Evolutionary conservation across 1,139 yeast species (phyloP), one percentile per base, ranked within the genome.

Genomic region (Kodamaea plutei): DNA sequence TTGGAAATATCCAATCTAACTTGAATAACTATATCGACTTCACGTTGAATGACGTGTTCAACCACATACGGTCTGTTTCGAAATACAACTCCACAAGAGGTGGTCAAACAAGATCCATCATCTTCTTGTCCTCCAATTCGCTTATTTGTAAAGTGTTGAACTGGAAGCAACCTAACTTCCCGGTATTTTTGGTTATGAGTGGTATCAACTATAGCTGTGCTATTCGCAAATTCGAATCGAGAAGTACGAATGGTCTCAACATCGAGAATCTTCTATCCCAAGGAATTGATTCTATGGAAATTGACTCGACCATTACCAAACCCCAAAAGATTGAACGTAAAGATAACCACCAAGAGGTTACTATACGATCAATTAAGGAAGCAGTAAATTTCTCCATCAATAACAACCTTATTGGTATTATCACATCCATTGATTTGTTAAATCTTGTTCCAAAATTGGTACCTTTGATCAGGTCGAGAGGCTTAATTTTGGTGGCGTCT

Each of bases 121-220:
- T 89, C 6, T 84, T 91, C 56, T 76, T 94, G 11, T 85, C 96
- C 1, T 76, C 87, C 30, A 88, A 88, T 55, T 84, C 96, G 19
- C 75, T 80, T 30, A 85, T 88, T 12, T 91, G 98, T 58, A 87
- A 95, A 12, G 84, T 87, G 29, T 65, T 91, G 45, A 91, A 91
- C 56, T 91, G 98, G 98, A 91, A 91, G 57, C 98, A 91, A 58
- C 98, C 98, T 4, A 91, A 89, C 56, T 91, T 84, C 58, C 96
- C 98, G 0, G 97, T 91, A 1, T 81, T 91, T 44, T 83, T 84
- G 57, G 76, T 80, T 31, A 76, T 89, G 75, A 81, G 77, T 47
- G 85, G 87, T 8, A 64, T 80, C 21, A 64, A 64, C 20, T 74
- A 56, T 51, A 60, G 64, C 40, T 43, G 41, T 36, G 26, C 43